Evolutionary conservation across 2,329 filamentous ascomycete species (phyloP).

Genomic region (Metarhizium guizhouense): DNA sequence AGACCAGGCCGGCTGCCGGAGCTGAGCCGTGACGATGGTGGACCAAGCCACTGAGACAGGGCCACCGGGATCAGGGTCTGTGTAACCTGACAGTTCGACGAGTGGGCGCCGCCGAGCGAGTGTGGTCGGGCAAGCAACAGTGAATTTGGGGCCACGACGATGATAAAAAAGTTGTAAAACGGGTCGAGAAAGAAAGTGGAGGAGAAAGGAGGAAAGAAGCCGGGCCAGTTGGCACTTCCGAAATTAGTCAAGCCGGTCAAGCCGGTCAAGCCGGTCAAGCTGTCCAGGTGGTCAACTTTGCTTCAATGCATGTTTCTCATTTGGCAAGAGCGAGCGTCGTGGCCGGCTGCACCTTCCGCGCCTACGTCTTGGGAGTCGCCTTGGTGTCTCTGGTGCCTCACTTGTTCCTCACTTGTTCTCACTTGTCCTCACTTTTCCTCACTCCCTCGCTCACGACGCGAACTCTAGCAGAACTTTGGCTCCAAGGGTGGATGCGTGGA

Average conservation of each 20-base stretch:
- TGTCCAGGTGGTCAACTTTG: not conserved
- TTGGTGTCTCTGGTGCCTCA: too few relatives aligned
- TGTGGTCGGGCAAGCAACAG: not conserved
- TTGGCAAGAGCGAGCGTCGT: not conserved
- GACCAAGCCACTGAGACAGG: not conserved
- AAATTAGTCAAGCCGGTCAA: not conserved
- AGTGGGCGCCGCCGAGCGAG: not conserved
- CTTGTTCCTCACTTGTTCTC: too few relatives aligned
- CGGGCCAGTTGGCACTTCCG: not conserved
- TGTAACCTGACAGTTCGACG: not conserved
- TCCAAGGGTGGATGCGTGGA: not conserved
- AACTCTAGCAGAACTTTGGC: not conserved
- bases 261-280: not conserved
- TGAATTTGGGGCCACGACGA: not conserved
- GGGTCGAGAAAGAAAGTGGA: not conserved
- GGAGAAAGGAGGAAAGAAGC: not conserved
- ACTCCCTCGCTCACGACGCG: not conserved
- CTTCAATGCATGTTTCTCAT: not conserved
- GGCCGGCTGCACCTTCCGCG: not conserved
- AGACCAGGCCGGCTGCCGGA: not conserved
- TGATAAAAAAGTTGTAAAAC: not conserved
- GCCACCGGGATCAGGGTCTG: not conserved
- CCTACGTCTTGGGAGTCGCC: not conserved
- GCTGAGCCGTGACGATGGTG: not conserved
- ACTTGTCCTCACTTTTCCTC: not conserved